Conservation (phyloP, 768 basidiomycete genomes). For the Mycena belliarum region DNA sequence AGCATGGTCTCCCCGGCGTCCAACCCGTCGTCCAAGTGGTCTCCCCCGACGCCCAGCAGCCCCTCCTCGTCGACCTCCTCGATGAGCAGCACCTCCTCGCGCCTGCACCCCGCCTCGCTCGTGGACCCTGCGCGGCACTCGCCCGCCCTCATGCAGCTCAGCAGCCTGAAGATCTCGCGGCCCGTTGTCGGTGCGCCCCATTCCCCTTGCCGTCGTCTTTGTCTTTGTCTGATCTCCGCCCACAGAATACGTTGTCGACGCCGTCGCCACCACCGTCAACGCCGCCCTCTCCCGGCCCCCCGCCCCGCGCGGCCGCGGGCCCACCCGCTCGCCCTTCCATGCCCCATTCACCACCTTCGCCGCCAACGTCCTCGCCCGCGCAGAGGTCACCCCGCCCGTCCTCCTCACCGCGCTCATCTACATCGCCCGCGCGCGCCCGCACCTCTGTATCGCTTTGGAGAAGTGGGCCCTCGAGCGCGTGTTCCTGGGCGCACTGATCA, state of each 20-base stretch:
- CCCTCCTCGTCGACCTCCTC: too few relatives aligned
- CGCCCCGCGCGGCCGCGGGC: neutral
- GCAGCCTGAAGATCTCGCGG: conserved; percentile 2
- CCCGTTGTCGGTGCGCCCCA: conserved; percentile 5
- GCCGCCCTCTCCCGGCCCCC: neutral
- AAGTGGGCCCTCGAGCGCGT: conserved; percentile 14
- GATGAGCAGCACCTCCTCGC: too few relatives aligned
- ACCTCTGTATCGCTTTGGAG: conserved; percentile 8
- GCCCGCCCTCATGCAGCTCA: conserved; percentile 3
- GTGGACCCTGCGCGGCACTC: conserved; percentile 7
- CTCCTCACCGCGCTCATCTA: conserved; percentile 6
- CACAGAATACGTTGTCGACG: conserved; percentile 14
- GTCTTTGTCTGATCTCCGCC: too few relatives aligned
- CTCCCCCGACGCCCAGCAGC: too few relatives aligned
- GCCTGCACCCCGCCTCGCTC: neutral
- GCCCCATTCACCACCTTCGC: conserved; percentile 3
- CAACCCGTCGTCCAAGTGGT: too few relatives aligned
- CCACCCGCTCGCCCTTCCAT: neutral
- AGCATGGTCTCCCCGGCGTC: too few relatives aligned
- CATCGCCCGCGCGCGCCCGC: conserved; percentile 11
- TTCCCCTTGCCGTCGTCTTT: too few relatives aligned
- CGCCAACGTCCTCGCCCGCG: conserved; percentile 9
- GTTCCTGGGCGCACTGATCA: conserved; percentile 16
- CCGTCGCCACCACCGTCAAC: conserved; percentile 13
- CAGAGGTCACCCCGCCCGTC: conserved; percentile 9